Evolutionary conservation across 1,284 basidiomycete genomes (phyloP).

Genomic region (Irpex rosettiformis): DNA sequence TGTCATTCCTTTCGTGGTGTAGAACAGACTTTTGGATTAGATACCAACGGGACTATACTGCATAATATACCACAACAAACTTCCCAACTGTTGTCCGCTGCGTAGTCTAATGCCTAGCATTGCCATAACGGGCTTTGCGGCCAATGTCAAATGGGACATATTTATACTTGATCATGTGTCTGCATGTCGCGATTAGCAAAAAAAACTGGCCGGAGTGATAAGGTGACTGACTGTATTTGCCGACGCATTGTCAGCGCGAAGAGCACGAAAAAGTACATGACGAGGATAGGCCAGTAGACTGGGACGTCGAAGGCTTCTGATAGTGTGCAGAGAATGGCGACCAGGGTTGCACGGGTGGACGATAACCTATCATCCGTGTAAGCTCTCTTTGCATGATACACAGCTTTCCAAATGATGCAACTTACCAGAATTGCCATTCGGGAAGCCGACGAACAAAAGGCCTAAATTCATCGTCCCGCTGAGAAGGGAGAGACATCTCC

Average conservation of each 20-base stretch:
- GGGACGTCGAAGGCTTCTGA: conserved; percentile 89
- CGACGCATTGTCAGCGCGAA: conserved; percentile 90
- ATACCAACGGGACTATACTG: neutral
- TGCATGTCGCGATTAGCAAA: conserved; percentile 29
- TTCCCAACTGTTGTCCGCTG: conserved; percentile 14
- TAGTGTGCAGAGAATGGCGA: conserved; percentile 79
- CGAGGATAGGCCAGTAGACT: conserved; percentile 97
- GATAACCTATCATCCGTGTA: conserved; percentile 66
- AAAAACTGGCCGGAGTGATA: too few relatives aligned
- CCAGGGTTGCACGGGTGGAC: conserved; percentile 82
- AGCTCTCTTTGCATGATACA: neutral
- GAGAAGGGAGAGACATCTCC: conserved; percentile 45
- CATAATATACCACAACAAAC: conserved; percentile 2
- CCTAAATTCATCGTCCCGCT: conserved; percentile 87
- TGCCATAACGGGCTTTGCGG: conserved; percentile 76
- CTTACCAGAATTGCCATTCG: conserved; percentile 94
- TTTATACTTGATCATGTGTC: conserved; percentile 99
- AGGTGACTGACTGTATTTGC: conserved; percentile 84
- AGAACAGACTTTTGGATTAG: too few relatives aligned
- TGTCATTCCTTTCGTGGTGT: conserved; percentile 36
- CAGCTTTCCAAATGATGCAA: too few relatives aligned
- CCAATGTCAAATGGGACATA: conserved; percentile 92
- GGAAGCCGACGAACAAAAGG: conserved; percentile 96
- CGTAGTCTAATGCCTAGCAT: neutral
- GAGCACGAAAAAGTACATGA: conserved; percentile 89